Percentiles rank a stretch among this genome's conserved stretches.
These are phyloP conservation scores for Megacollybia marginata DNA, from an alignment of 768 basidiomycete genomes.

Conservation along the genomic window DNA sequence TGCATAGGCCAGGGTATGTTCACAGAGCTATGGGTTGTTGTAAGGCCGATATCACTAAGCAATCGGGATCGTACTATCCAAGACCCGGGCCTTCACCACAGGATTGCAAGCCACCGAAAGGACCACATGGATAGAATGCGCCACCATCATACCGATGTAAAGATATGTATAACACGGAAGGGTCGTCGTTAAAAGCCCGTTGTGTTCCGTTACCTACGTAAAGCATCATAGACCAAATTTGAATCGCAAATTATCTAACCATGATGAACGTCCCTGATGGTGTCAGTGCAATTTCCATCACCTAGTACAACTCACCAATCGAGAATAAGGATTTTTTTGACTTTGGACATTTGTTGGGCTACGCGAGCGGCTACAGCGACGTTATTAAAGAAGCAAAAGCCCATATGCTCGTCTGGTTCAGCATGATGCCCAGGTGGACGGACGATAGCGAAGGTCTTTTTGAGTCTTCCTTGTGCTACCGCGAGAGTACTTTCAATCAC, in stretches of 20 bases:
- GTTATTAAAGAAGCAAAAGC: constrained; percentile 99
- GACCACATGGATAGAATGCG: constrained; percentile 86
- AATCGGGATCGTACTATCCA: constrained; percentile 62
- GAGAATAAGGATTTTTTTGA: constrained; percentile 83
- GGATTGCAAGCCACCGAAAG: constrained; percentile 81
- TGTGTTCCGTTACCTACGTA: constrained; percentile 91
- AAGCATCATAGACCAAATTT: background rate
- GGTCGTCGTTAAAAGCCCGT: constrained; percentile 90
- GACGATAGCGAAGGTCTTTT: constrained; percentile 91
- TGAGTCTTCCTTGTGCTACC: constrained; percentile 71
- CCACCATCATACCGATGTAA: constrained; percentile 93
- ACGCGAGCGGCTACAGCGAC: constrained; percentile 88
- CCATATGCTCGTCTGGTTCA: constrained; percentile 97
- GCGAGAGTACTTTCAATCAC: constrained; percentile 86
- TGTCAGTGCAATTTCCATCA: background rate
- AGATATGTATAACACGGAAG: constrained; percentile 87
- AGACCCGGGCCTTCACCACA: constrained; percentile 78
- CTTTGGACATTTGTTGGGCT: constrained; percentile 57
- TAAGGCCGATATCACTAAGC: constrained; percentile 5
- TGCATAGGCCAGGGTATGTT: constrained; percentile 91
- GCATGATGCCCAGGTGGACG: constrained; percentile 98
- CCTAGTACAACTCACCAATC: constrained; percentile 67
- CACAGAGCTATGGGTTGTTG: constrained; percentile 60
- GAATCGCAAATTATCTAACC: constrained; percentile 36
- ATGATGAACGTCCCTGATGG: constrained; percentile 89